Conservation (phyloP, 179 eudicot species). For the Camellia oleifera region DNA sequence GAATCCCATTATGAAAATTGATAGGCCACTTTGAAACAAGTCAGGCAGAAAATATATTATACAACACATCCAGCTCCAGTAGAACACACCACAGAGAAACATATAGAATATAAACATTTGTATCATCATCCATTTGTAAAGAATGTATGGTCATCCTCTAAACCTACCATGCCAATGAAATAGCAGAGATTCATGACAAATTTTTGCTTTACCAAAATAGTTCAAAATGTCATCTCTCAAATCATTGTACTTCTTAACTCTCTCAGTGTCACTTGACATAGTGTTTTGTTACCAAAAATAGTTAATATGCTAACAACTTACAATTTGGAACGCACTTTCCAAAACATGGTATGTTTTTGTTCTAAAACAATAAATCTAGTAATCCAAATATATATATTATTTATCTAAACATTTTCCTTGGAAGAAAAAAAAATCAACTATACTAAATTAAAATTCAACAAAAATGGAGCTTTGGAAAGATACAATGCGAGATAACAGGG, state of each 20-base stretch:
- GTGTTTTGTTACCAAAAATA: neutral
- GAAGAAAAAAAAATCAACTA: no score
- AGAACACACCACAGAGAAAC: neutral
- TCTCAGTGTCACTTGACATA: neutral
- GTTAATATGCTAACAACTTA: neutral
- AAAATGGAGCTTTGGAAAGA: no score
- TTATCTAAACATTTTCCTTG: no score
- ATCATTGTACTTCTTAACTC: neutral
- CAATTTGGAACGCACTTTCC: neutral
- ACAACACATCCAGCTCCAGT: slow-evolving; percentile 3
- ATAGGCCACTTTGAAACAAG: neutral
- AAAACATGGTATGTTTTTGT: no score
- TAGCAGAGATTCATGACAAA: neutral
- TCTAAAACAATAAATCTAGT: no score
- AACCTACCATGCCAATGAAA: neutral
- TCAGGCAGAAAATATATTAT: neutral
- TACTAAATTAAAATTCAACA: no score
- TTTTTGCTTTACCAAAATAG: neutral
- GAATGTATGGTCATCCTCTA: neutral
- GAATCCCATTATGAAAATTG: no score
- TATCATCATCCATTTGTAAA: neutral
- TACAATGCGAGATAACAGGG: no score
- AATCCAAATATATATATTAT: no score
- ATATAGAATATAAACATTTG: neutral
- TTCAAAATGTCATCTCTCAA: neutral